Evolutionary conservation across 345 rosid genomes (phyloP).

Genomic region (Mercurialis annua): DNA sequence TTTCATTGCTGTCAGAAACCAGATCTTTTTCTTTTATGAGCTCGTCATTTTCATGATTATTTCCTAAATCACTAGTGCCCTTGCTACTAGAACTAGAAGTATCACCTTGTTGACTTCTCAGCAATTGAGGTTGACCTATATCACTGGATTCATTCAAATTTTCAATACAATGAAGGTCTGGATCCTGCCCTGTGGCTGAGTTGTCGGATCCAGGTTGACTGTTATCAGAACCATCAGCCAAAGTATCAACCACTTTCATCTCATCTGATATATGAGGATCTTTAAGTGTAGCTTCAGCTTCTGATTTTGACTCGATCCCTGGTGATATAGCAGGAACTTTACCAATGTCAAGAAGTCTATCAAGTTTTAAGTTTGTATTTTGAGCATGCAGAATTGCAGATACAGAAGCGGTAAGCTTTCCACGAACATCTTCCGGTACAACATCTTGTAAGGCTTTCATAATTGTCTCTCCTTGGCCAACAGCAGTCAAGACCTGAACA

Average conservation of each 20-base stretch:
- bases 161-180: conserved; percentile 38
- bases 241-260: conserved; percentile 38
- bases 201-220: conserved; percentile 33
- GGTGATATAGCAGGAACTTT: conserved; percentile 41
- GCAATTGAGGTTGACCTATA: conserved; percentile 29
- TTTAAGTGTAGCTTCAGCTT: conserved; percentile 28
- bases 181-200: conserved; percentile 31
- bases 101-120: conserved; percentile 36
- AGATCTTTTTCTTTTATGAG: conserved; percentile 36
- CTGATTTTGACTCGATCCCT: conserved; percentile 35
- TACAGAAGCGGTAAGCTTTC: conserved; percentile 61
- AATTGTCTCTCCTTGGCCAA: conserved; percentile 80
- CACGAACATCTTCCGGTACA: conserved; percentile 93
- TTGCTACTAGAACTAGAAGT: conserved; percentile 30
- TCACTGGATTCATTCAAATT: conserved; percentile 38
- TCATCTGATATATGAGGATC: conserved; percentile 40
- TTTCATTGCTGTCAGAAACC: conserved; percentile 35
- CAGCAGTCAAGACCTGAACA: conserved; percentile 82
- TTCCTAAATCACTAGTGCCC: conserved; percentile 37
- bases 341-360: conserved; percentile 35
- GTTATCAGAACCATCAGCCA: conserved; percentile 32
- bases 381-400: conserved; percentile 58
- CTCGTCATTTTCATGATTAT: conserved; percentile 36
- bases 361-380: conserved; percentile 45
- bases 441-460: conserved; percentile 84